Evolutionary conservation across 129 eudicot species (phyloP).

Genomic region (Tagetes patula): DNA sequence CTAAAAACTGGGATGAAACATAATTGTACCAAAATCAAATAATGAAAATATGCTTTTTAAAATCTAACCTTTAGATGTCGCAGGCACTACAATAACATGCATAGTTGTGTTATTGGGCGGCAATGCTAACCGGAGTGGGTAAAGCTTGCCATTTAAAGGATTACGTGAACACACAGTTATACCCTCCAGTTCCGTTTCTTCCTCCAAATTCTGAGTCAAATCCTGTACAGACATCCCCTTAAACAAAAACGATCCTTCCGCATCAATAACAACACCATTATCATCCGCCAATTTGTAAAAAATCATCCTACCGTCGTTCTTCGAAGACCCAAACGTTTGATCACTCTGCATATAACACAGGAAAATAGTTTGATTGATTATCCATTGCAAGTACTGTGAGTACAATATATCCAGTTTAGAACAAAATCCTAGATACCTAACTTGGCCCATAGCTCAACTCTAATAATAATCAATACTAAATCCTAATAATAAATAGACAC

Average conservation of each 20-base stretch:
- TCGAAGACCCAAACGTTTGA: conserved; percentile 31
- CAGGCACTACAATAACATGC: conserved; percentile 70
- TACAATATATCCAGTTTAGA: too few species aligned
- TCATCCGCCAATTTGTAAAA: conserved; percentile 66
- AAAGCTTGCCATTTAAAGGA: conserved; percentile 68
- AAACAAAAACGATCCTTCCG: conserved; percentile 54
- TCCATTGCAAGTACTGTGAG: too few species aligned
- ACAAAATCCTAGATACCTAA: too few species aligned
- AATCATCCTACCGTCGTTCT: conserved; percentile 68
- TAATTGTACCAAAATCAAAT: conserved; percentile 12
- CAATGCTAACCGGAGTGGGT: conserved; percentile 74
- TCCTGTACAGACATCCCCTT: conserved; percentile 62
- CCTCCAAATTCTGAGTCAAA: conserved; percentile 68
- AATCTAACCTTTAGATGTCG: conserved; percentile 69
- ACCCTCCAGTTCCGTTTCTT: conserved; percentile 64
- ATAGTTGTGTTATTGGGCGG: conserved; percentile 82
- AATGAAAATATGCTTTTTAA: neutral
- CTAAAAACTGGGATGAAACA: neutral
- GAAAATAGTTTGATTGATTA: too few species aligned
- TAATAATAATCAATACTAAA: too few species aligned
- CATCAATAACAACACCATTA: conserved; percentile 53
- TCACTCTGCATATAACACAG: conserved; percentile 37
- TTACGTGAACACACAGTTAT: conserved; percentile 64
- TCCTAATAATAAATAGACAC: too few species aligned
- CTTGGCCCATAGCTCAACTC: too few species aligned